phyloP scores from a whole-genome alignment of 352 stramenopile species.

The Phytophthora rubi region DNA sequence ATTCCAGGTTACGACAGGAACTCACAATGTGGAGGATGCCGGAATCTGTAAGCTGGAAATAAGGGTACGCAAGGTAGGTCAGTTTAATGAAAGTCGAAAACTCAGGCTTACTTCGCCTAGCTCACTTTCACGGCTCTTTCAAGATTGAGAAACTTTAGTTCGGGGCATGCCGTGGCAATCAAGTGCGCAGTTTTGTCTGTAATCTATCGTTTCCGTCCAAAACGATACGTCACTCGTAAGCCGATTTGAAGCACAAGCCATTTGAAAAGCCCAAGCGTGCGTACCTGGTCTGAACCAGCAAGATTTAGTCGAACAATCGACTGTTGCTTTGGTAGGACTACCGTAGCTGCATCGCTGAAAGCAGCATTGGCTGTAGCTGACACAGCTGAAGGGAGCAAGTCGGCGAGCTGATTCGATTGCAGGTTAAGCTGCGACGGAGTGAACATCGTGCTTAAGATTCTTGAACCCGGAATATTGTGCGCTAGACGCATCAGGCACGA shows the following conservation, averaged over 20 bases:
- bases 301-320: constrained; percentile 57
- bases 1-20: constrained; percentile 53
- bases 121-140: constrained; percentile 48
- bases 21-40: constrained; percentile 62
- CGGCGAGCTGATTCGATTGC: constrained; percentile 48
- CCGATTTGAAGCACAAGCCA: not conserved
- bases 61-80: not conserved
- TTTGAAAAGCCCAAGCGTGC: not conserved
- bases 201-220: constrained; percentile 31
- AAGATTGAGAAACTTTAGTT: constrained; percentile 55
- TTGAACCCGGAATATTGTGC: not conserved
- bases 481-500: constrained; percentile 57
- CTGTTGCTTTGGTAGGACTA: constrained; percentile 7
- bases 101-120: not conserved
- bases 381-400: constrained; percentile 39
- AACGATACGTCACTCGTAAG: not conserved
- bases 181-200: constrained; percentile 49
- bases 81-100: not conserved
- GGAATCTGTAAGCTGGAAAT: constrained; percentile 59
- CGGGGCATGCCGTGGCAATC: constrained; percentile 41
- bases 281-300: constrained; percentile 59
- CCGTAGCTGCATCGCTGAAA: not conserved
- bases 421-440: not conserved
- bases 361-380: constrained; percentile 4
- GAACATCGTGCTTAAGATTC: constrained; percentile 11